phyloP scores from a whole-genome alignment of 2,329 filamentous ascomycete species.

The Aspergillus hortae region DNA sequence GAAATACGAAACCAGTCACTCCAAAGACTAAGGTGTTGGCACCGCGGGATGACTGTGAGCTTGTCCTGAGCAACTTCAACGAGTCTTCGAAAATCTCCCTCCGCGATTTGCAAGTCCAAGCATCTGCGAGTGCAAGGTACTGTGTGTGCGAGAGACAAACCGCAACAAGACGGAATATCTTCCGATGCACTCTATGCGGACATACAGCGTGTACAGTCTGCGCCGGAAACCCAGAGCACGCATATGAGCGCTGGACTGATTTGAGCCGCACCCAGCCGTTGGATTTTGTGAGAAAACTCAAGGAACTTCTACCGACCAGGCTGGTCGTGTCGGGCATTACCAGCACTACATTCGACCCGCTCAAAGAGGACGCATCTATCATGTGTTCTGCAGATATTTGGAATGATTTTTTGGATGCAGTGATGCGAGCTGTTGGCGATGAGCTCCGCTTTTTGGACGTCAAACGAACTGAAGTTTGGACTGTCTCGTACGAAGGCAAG shows the following conservation, averaged over 20 bases:
- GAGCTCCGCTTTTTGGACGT: slow-evolving; percentile 28
- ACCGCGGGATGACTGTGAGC: slow-evolving; percentile 8
- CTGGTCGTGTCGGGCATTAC: slow-evolving; percentile 33
- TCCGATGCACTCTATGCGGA: slow-evolving; percentile 49
- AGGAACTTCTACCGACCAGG: slow-evolving; percentile 40
- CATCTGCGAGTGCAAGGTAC: slow-evolving; percentile 40
- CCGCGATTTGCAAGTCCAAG: slow-evolving; percentile 18
- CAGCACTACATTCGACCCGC: slow-evolving; percentile 18
- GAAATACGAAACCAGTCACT: background rate
- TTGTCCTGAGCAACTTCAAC: slow-evolving; percentile 15
- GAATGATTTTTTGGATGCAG: slow-evolving; percentile 29
- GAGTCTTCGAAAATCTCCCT: slow-evolving; percentile 2
- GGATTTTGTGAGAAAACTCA: slow-evolving; percentile 45
- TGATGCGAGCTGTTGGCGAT: slow-evolving; percentile 24
- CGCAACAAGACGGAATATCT: slow-evolving; percentile 38
- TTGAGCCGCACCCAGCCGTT: slow-evolving; percentile 36
- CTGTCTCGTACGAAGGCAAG: slow-evolving; percentile 25
- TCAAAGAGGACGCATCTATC: slow-evolving; percentile 10
- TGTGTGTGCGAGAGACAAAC: slow-evolving; percentile 57
- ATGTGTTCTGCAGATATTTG: slow-evolving; percentile 23
- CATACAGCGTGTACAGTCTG: slow-evolving; percentile 56
- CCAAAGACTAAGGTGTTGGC: slow-evolving; percentile 7
- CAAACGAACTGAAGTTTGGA: slow-evolving; percentile 31
- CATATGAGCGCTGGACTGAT: slow-evolving; percentile 32
- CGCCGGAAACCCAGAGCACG: slow-evolving; percentile 52